phyloP scores from a whole-genome alignment of 805 yeast species.

The Starmerella kuoi region DNA sequence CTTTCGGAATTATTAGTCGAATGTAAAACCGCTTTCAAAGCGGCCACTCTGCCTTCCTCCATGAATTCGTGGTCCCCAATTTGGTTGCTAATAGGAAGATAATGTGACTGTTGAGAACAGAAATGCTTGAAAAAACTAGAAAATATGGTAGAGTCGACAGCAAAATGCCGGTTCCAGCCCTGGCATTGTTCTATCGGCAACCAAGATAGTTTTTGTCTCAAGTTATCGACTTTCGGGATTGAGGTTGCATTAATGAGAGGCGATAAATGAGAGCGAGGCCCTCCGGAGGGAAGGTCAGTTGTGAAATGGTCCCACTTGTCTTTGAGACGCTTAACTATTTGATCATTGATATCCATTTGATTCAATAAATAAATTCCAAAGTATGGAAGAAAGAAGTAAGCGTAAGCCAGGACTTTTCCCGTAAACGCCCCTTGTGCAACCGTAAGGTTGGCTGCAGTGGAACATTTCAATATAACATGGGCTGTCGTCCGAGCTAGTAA shows the following conservation, averaged over 20 bases:
- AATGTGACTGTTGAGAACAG: slow-evolving; percentile 27
- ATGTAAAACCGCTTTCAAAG: not conserved
- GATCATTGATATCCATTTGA: slow-evolving; percentile 13
- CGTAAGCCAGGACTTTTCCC: slow-evolving; percentile 59
- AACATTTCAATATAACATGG: slow-evolving; percentile 35
- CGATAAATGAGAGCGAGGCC: not conserved
- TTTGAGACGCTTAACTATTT: not conserved
- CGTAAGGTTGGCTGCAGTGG: slow-evolving; percentile 39
- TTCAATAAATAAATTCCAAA: slow-evolving; percentile 37
- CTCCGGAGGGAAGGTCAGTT: not conserved
- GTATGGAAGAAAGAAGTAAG: slow-evolving; percentile 43
- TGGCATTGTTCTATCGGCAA: not conserved
- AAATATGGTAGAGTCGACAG: slow-evolving; percentile 30
- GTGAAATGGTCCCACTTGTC: not conserved
- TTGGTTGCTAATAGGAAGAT: slow-evolving; percentile 19
- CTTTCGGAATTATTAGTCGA: slow-evolving; percentile 2
- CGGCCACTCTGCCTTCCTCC: slow-evolving; percentile 10
- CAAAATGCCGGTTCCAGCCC: slow-evolving; percentile 29
- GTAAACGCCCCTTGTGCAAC: slow-evolving; percentile 50
- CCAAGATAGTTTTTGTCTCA: not conserved
- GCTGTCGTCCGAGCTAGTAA: slow-evolving; percentile 42
- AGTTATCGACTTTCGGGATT: not conserved
- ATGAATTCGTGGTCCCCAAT: slow-evolving; percentile 18
- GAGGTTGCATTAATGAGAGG: not conserved
- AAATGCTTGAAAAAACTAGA: slow-evolving; percentile 34